Percentiles rank a stretch among this genome's conserved stretches.
phyloP scores from a whole-genome alignment of 495 filamentous ascomycete species.

The Daldinia caldariorum region DNA sequence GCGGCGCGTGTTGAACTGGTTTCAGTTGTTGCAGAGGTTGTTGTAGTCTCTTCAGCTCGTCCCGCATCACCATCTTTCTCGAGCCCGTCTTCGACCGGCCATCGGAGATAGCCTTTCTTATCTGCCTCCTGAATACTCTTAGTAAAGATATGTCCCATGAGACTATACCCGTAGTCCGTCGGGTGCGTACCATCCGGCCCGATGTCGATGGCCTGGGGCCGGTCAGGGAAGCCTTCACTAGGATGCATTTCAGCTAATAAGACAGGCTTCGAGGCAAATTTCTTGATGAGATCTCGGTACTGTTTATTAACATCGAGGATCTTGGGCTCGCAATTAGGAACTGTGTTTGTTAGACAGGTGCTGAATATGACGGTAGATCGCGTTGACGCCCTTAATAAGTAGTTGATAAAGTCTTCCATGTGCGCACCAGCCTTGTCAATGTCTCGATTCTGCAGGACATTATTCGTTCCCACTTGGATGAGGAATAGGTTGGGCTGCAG shows the following conservation, averaged over 20 bases:
- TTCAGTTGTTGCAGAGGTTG: constrained; percentile 15
- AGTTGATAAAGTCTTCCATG: constrained; percentile 46
- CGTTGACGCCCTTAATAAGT: constrained; percentile 38
- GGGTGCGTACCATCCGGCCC: constrained; percentile 52
- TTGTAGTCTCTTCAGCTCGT: constrained; percentile 23
- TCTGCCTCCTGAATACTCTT: constrained; percentile 50
- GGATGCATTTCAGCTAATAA: constrained; percentile 46
- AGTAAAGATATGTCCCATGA: constrained; percentile 56
- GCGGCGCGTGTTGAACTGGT: background rate
- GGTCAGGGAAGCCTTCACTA: constrained; percentile 39
- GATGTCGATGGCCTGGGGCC: constrained; percentile 39
- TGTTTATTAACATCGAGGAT: constrained; percentile 51
- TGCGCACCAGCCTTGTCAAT: constrained; percentile 46
- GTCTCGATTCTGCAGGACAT: constrained; percentile 44
- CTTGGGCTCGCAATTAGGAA: constrained; percentile 49
- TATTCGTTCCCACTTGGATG: constrained; percentile 55
- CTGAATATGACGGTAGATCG: constrained; percentile 45
- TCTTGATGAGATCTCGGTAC: constrained; percentile 43
- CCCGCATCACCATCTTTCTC: constrained; percentile 43
- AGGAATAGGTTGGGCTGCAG: constrained; percentile 54
- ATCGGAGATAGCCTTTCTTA: constrained; percentile 48
- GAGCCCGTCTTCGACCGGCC: constrained; percentile 48
- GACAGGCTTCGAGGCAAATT: constrained; percentile 43
- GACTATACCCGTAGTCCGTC: constrained; percentile 54
- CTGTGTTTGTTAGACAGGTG: constrained; percentile 48